Conservation (phyloP, 2,329 filamentous ascomycete species). For the Alternaria novae-zelandiae region DNA sequence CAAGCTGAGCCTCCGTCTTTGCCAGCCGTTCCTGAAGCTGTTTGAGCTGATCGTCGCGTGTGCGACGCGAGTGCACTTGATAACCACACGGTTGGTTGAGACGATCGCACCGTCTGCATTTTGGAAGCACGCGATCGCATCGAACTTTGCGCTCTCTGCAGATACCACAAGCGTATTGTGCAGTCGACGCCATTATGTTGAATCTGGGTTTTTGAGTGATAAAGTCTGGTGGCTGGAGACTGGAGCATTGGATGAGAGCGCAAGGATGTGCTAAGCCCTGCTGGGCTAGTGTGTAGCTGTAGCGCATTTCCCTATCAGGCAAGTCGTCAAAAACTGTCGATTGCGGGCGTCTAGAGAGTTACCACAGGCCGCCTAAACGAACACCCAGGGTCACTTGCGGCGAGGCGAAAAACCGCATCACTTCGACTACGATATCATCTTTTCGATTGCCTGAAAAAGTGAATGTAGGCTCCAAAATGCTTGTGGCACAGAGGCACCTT, state of each 20-base stretch:
- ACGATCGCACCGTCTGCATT: neutral
- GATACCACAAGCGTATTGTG: neutral
- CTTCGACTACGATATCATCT: neutral
- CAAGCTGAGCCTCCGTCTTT: neutral
- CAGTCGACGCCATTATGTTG: neutral
- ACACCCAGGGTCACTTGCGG: neutral
- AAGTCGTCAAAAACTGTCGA: neutral
- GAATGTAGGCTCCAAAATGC: neutral
- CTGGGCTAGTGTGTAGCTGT: rapidly evolving
- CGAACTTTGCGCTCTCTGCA: neutral
- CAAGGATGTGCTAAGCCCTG: rapidly evolving
- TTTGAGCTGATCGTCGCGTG: neutral
- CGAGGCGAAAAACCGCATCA: neutral
- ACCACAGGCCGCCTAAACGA: neutral
- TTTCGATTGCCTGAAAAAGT: neutral
- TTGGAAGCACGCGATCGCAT: neutral
- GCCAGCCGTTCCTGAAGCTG: neutral
- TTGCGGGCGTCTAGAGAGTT: neutral
- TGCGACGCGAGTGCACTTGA: neutral
- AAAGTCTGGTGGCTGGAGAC: neutral
- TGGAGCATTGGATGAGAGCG: neutral
- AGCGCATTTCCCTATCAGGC: neutral
- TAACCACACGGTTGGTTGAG: neutral
- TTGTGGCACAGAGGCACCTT: neutral
- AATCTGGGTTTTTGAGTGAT: neutral